Base-by-base conservation (phyloP, 192 early-diverging fungal species). In the Thamnidium elegans region DNA sequence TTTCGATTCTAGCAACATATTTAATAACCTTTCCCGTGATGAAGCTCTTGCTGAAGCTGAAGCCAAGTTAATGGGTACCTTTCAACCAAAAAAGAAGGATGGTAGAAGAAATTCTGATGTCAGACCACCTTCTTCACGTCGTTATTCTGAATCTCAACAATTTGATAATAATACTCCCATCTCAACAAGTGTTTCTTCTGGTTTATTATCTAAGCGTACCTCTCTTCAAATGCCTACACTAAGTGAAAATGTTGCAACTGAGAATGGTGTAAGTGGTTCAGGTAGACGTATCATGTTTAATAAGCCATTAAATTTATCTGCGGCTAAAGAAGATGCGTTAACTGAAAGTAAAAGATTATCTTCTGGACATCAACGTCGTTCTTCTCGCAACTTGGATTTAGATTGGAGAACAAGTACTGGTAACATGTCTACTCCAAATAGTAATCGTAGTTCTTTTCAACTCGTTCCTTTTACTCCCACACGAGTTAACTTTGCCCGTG, bases 401-500 rank as follows among this genome's bases (percentile, higher is more conserved):
- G 74, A 79, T 14, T 79, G 74, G 77, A 50, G 77, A 55, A 44
- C 72, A 42, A 55, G 69, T 71, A 55, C 50, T 56, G 34, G 4
- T 50, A 26, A 17, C 17, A 39, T 10, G 36, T 1, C 39, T 61
- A 44, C 58, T 17, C 30, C 36, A 54, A 15, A 19, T 32, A 58
- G 39, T 32, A 45, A 47, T 45, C 43, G 42, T n/a, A 20, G 34
- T n/a, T 75, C 74, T 39, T 79, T 68, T 66, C 74, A 63, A 62
- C 69, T 58, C 15, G 72, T 77, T 4, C 68, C 80, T 14, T 69
- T 71, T 39, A 79, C 78, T n/a, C 74, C 77, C 23, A 80, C 78
- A 9, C 65, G 73, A 17, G 70, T 79, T 0, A 77, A 79, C 32
- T 80, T 79, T 65, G 67, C 77, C 7, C 55, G 64, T 7, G 65